These are phyloP conservation scores for Neolentinus lepideus DNA, from an alignment of 1,284 basidiomycete species.

Conservation along the genomic window DNA sequence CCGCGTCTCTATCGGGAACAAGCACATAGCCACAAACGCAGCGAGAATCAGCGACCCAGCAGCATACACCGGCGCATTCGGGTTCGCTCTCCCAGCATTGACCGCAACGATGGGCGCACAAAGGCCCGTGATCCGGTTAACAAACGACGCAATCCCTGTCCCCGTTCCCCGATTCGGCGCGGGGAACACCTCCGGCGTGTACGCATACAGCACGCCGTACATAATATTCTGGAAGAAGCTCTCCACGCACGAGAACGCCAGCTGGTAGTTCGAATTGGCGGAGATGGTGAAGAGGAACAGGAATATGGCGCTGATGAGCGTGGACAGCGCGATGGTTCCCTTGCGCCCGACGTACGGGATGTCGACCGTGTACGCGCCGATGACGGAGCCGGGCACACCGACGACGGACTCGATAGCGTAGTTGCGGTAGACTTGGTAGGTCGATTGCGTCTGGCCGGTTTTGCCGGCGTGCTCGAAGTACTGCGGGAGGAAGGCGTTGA, in stretches of 20 bases:
- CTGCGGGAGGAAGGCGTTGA: constrained; percentile 42
- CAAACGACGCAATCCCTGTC: constrained; percentile 48
- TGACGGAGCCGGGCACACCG: constrained; percentile 61
- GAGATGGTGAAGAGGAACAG: constrained; percentile 68
- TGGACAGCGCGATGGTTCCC: constrained; percentile 53
- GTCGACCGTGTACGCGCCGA: constrained; percentile 61
- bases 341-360: constrained; percentile 52
- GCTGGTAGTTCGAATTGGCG: constrained; percentile 54
- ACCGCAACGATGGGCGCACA: constrained; percentile 70
- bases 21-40: neutral
- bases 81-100: constrained; percentile 31
- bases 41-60: neutral
- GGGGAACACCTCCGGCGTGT: constrained; percentile 68
- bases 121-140: constrained; percentile 53
- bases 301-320: constrained; percentile 55
- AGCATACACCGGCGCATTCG: neutral
- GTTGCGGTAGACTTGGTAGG: constrained; percentile 25
- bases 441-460: constrained; percentile 9
- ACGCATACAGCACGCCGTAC: constrained; percentile 71
- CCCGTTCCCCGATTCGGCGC: constrained; percentile 65
- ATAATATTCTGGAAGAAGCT: constrained; percentile 62
- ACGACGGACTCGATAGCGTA: constrained; percentile 56
- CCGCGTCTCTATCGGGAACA: neutral
- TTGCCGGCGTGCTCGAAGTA: constrained; percentile 33
- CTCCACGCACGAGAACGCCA: constrained; percentile 63